phyloP scores from a whole-genome alignment of 75 land plant species.

The Cunninghamia lanceolata region DNA sequence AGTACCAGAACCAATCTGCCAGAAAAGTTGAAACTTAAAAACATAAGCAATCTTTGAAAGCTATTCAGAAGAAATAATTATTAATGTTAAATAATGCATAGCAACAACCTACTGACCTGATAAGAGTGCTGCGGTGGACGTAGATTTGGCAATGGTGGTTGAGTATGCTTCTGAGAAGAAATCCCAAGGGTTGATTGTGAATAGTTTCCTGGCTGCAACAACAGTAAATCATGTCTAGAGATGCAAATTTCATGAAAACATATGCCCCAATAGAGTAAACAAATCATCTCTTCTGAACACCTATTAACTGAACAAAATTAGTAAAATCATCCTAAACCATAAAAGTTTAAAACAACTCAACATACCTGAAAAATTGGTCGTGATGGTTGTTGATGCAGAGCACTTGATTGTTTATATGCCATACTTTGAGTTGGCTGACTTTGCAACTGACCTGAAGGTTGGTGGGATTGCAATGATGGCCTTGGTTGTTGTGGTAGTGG shows the following conservation, averaged over 20 bases:
- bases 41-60: neutral
- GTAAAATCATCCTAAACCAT: neutral
- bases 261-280: neutral
- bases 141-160: slow-evolving; percentile 28
- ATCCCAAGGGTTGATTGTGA: slow-evolving; percentile 5
- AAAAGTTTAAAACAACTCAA: neutral
- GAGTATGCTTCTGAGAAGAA: slow-evolving; percentile 23
- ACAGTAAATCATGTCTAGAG: slow-evolving; percentile 10
- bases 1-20: slow-evolving; percentile 6
- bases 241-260: neutral
- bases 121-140: slow-evolving; percentile 34
- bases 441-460: slow-evolving; percentile 6
- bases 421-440: slow-evolving; percentile 9
- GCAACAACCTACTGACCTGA: slow-evolving; percentile 22
- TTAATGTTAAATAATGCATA: neutral
- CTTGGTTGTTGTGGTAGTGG: slow-evolving; percentile 39
- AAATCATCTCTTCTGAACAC: neutral
- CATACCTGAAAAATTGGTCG: slow-evolving; percentile 53
- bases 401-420: neutral
- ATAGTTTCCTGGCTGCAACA: slow-evolving; percentile 7
- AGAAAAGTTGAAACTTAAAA: neutral
- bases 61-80: neutral
- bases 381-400: slow-evolving; percentile 5
- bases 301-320: neutral
- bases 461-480: slow-evolving; percentile 12